A percentile compares a stretch with the other conserved stretches of the same genome.
Conservation (phyloP, 129 eudicot genomes). For the Lactuca sativa region DNA sequence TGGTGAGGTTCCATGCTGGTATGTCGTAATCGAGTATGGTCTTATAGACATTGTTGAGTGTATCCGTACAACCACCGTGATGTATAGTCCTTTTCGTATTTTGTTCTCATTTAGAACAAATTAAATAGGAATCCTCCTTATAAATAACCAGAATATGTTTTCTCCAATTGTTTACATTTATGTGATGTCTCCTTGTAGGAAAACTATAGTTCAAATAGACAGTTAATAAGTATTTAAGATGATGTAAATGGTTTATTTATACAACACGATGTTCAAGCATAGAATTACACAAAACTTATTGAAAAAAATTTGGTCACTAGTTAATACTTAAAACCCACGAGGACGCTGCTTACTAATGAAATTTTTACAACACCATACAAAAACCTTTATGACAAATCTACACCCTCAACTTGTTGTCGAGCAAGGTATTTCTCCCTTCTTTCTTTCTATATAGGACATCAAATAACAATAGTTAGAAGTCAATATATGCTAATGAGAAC, state of each 20-base stretch:
- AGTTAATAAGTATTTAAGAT: too few relatives aligned
- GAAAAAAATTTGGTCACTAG: too few relatives aligned
- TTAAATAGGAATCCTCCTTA: too few relatives aligned
- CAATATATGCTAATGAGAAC: neutral
- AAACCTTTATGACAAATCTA: slow-evolving; percentile 49
- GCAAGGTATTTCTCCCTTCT: slow-evolving; percentile 91
- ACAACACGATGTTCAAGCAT: too few relatives aligned
- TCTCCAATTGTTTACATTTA: too few relatives aligned
- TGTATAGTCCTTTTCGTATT: neutral
- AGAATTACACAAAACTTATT: too few relatives aligned
- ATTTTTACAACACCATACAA: slow-evolving; percentile 20
- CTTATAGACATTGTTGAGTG: slow-evolving; percentile 28
- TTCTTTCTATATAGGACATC: slow-evolving; percentile 52
- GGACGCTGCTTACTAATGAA: too few relatives aligned
- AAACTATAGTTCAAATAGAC: too few relatives aligned
- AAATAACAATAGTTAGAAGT: slow-evolving; percentile 4
- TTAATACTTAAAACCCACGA: too few relatives aligned
- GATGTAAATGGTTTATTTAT: too few relatives aligned
- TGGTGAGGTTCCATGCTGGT: slow-evolving; percentile 23
- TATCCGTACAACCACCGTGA: slow-evolving; percentile 24
- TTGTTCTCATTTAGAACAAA: neutral
- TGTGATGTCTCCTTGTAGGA: too few relatives aligned
- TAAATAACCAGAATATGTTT: too few relatives aligned
- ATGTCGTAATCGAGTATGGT: slow-evolving; percentile 28
- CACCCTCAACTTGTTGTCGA: slow-evolving; percentile 69